These are phyloP conservation scores for Blepharisma stoltei DNA, from an alignment of 73 alveolate genomes.

Conservation along the genomic window DNA sequence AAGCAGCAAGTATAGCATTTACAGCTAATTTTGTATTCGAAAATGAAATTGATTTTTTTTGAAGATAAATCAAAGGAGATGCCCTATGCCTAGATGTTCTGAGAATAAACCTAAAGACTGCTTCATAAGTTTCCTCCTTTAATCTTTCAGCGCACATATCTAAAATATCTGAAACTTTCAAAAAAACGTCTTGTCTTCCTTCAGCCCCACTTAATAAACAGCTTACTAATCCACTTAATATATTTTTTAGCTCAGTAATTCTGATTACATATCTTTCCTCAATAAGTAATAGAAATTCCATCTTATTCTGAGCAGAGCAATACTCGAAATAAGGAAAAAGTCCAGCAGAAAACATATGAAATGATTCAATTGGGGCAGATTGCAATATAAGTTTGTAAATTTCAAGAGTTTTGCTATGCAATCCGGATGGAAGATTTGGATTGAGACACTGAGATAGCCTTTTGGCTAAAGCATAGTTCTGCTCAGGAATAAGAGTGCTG, in stretches of 20 bases:
- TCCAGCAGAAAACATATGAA: background rate
- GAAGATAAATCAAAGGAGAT: background rate
- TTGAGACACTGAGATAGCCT: slow-evolving; percentile 19
- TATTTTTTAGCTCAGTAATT: background rate
- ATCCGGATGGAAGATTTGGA: slow-evolving; percentile 1
- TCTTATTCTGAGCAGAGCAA: slow-evolving; percentile 5
- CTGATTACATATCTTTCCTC: background rate
- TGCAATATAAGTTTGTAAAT: background rate
- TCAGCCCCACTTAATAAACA: slow-evolving; percentile 7
- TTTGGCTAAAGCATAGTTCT: background rate
- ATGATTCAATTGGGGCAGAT: background rate
- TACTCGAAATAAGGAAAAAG: slow-evolving; percentile 26
- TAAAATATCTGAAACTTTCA: background rate
- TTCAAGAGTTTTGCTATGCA: background rate
- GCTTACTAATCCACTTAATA: background rate
- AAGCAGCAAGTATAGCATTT: slow-evolving; percentile 5
- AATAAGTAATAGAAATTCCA: background rate
- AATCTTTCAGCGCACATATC: background rate
- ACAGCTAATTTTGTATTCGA: background rate
- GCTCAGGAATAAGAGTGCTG: too few species aligned
- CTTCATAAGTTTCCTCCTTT: background rate
- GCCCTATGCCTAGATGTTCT: background rate
- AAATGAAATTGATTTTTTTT: background rate
- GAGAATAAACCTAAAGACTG: slow-evolving; percentile 2
- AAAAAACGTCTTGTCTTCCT: background rate